Evolutionary conservation across 345 rosid genomes (phyloP).

Genomic region (Lepidium didymum): DNA sequence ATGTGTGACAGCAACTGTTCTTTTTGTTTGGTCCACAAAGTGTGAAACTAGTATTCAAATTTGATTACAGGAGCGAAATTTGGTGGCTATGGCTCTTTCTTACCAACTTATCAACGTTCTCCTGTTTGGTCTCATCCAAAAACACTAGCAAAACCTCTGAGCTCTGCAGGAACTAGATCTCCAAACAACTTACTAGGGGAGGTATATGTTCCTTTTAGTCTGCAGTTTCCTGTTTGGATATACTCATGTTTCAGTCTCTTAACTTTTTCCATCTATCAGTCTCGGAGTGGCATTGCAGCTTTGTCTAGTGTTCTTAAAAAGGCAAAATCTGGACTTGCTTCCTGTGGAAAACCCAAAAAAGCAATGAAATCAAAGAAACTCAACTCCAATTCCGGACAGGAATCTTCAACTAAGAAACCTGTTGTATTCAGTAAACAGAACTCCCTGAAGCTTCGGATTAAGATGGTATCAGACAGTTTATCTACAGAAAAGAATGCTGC

Average conservation of each 20-base stretch:
- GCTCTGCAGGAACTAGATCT: conserved; percentile 40
- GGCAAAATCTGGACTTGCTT: conserved; percentile 40
- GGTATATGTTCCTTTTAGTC: conserved; percentile 38
- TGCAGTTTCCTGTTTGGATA: neutral
- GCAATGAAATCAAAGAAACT: conserved; percentile 42
- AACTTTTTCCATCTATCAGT: conserved; percentile 16
- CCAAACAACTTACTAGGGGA: conserved; percentile 52
- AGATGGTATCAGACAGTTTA: conserved; percentile 74
- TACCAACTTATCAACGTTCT: conserved; percentile 73
- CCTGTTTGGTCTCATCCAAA: conserved; percentile 56
- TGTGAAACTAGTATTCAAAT: conserved; percentile 26
- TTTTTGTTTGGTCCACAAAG: conserved; percentile 21
- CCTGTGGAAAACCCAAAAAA: conserved; percentile 32
- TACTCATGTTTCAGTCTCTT: conserved; percentile 11
- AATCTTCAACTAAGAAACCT: conserved; percentile 40
- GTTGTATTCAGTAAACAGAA: conserved; percentile 49
- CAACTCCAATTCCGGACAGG: conserved; percentile 29
- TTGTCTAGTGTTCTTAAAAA: conserved; percentile 36
- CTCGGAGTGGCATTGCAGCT: conserved; percentile 47
- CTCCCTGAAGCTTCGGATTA: conserved; percentile 65
- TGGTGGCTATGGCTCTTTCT: conserved; percentile 98
- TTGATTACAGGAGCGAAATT: conserved; percentile 70
- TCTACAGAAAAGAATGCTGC: conserved; percentile 65
- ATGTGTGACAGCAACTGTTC: conserved; percentile 25
- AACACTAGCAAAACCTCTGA: conserved; percentile 51